These are phyloP conservation scores for Phytophthora ohioensis DNA, from an alignment of 352 stramenopile species.

Conservation along the genomic window DNA sequence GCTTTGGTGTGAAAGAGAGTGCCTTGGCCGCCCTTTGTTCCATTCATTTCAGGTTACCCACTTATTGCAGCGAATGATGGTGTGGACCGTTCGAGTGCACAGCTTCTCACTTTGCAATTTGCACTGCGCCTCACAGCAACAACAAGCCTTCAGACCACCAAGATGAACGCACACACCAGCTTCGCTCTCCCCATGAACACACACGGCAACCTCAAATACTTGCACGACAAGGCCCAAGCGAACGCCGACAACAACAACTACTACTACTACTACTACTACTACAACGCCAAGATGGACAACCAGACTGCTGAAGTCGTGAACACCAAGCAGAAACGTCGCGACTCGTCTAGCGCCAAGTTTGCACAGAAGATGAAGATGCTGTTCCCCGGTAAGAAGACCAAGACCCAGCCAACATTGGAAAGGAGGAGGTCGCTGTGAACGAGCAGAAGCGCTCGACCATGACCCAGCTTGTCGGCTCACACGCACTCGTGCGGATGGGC, in stretches of 20 bases:
- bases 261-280: too few relatives aligned
- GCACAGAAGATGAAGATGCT: conserved; percentile 23
- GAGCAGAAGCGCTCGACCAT: conserved; percentile 9
- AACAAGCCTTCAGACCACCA: conserved; percentile 1
- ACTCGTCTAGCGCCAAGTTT: conserved; percentile 14
- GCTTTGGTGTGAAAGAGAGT: too few relatives aligned
- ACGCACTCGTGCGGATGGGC: conserved; percentile 26
- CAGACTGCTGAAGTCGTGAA: not conserved
- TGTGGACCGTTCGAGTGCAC: too few relatives aligned
- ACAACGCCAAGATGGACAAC: not conserved
- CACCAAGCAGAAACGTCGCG: not conserved
- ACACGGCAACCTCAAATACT: conserved; percentile 27
- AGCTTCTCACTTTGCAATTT: conserved; percentile 21
- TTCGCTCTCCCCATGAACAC: conserved; percentile 36
- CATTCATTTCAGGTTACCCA: not conserved
- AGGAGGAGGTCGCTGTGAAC: too few relatives aligned
- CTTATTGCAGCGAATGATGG: not conserved
- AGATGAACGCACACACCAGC: conserved; percentile 32
- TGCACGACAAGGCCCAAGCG: conserved; percentile 23
- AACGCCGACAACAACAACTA: not conserved
- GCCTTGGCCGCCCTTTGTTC: not conserved
- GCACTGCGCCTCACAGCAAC: conserved; percentile 4
- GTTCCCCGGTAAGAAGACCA: not conserved
- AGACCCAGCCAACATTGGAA: not conserved
- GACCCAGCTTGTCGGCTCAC: conserved; percentile 20